Base-by-base conservation (phyloP, 208 protist genomes). In the Kentomonas sorsogonicus region DNA sequence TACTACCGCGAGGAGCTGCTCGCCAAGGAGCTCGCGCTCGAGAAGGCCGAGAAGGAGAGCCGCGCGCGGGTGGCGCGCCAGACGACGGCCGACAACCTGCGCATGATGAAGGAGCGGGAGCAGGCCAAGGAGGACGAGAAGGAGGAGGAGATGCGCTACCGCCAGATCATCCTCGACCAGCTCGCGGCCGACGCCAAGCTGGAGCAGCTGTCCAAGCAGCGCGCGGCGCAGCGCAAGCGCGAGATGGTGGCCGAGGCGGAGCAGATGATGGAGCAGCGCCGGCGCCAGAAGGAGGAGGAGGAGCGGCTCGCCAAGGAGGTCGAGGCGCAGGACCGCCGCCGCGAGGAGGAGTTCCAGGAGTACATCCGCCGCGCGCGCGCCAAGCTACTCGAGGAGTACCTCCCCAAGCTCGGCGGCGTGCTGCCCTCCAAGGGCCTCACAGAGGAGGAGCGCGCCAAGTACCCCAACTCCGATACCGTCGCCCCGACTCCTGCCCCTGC, bases 1-100 rank as follows among this genome's bases (percentile, higher is more conserved):
- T 94, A 94, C 74, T 92, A 96, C 66, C 72, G 89, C 52, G 90
- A 93, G 66, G 80, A 93, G 68, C 83, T 77, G 10, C 15, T 94
- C 34, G 72, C 84, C 9, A 86, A 93, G 77, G 87, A 92, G 63
- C 53, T 57, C 20, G 83, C 84, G 38, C 61, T 78, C 22, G 70
- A 74, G 41, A 41, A 57, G 29, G 82, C 74, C 25, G 77, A 91
- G 69, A 74, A 82, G 52, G 86, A 90, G 45, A 79, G 67, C 22
- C 79, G 74, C 20, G 86, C 91, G 25, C 79, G 77, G 52, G 72
- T 90, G 71, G 66, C 74, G 2, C 74, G 75, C 1, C 71, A 64
- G 11, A 69, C 90, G 44, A 66, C 66, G 11, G 46, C 58, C 23
- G 86, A 88, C 69, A 96, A 96, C 59, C 58, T 84, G 66, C 27